Evolutionary conservation across 2,329 filamentous ascomycete species (phyloP).

Genomic region (Pseudogymnoascus sp.): DNA sequence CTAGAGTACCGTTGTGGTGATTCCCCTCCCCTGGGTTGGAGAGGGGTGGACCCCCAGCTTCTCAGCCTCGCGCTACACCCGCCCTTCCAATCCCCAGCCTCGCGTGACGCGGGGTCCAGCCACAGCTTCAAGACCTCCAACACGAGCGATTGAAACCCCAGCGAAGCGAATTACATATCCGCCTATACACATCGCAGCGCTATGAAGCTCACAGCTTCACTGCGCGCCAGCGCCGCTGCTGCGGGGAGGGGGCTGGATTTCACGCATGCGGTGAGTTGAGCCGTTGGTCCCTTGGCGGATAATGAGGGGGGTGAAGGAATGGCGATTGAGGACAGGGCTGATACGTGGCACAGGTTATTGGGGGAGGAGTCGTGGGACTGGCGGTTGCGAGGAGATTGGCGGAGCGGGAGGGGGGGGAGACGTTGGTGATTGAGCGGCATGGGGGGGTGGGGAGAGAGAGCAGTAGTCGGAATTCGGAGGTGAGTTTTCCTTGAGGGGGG

Average conservation of each 20-base stretch:
- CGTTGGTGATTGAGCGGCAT: constrained; percentile 61
- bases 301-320: too few species aligned
- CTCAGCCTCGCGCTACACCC: neutral
- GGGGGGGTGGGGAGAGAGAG: constrained; percentile 60
- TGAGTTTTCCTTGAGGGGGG: constrained; percentile 9
- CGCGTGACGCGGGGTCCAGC: neutral
- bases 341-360: constrained; percentile 35
- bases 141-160: neutral
- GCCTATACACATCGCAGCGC: neutral
- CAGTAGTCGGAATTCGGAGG: constrained; percentile 64
- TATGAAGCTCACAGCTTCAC: neutral
- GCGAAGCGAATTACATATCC: neutral
- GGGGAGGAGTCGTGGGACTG: constrained; percentile 62
- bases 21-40: neutral
- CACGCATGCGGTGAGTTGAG: constrained; percentile 27
- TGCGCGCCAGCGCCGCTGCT: constrained; percentile 14
- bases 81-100: neutral
- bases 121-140: neutral
- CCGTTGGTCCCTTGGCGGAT: neutral
- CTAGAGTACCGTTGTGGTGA: neutral
- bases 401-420: constrained; percentile 50
- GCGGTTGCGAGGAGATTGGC: constrained; percentile 60
- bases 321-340: neutral
- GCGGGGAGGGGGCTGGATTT: constrained; percentile 24
- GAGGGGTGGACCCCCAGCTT: neutral